Base-by-base conservation (phyloP, 257 asterid genomes). In the Solanum acaule region DNA sequence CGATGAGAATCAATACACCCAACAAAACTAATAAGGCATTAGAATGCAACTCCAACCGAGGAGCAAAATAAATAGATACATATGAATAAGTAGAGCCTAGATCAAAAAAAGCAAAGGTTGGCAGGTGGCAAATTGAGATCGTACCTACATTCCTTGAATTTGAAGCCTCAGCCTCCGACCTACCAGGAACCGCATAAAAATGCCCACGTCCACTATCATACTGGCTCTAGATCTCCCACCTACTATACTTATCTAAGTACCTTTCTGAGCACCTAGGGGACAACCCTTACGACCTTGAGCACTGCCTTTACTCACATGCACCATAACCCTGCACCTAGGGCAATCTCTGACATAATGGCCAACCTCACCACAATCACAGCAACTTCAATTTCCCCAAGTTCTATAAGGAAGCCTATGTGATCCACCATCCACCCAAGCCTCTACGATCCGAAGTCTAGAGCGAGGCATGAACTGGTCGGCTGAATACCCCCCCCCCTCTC, bases 221-320 rank as follows among this genome's bases (percentile, higher is more conserved):
- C 1, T 56, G 65, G 10, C 4, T 56, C 1, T 56, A 56, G n/a
- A 18, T 56, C 4, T 56, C n/a, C 3, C 65, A 18, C 2, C n/a
- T 56, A 18, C 0, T 56, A 10, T 18, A 56, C 65, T 4, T 20
- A 18, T 18, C n/a, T 56, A 18, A 18, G 65, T 56, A 52, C n/a
- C 65, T 56, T 10, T 18, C 6, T 4, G 10, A 56, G 65, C n/a
- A 56, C n/a, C n/a, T 18, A 18, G 3, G 0, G 4, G 10, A 56
- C n/a, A 18, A 56, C n/a, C 65, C 65, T 0, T 18, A 52, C 10
- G 10, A 2, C 65, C 65, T 18, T 18, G n/a, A 56, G 10, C 4
- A 56, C 0, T 10, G 65, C 1, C n/a, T 56, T 18, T 18, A 56
- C 65, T 56, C 6, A 10, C n/a, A 56, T 0, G n/a, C 1, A 2